Conservation (phyloP, 73 alveolate species). For the Paramecium caudatum region DNA sequence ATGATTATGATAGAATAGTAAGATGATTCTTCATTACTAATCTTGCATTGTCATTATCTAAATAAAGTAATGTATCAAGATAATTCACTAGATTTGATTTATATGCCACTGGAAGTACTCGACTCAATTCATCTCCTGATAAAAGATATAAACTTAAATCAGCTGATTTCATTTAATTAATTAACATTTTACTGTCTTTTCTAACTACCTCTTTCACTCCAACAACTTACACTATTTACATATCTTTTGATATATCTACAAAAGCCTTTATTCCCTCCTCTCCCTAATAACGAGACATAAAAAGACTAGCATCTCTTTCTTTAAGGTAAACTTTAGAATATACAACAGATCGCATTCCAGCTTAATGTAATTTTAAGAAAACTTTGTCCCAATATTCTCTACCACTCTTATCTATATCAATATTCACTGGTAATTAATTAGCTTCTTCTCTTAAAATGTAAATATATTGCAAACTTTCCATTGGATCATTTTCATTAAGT, state of each 20-base stretch:
- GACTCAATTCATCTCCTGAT: constrained; percentile 70
- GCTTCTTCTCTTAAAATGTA: constrained; percentile 66
- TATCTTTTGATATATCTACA: constrained; percentile 25
- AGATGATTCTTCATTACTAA: constrained; percentile 39
- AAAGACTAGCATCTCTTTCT: constrained; percentile 12
- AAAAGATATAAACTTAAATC: constrained; percentile 48
- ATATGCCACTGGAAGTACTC: constrained; percentile 71
- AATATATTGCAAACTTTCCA: background rate
- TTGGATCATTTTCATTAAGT: background rate
- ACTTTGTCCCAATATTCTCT: constrained; percentile 71
- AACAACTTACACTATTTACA: constrained; percentile 30
- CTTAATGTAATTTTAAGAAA: constrained; percentile 5
- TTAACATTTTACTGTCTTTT: constrained; percentile 23
- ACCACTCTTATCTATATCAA: constrained; percentile 49
- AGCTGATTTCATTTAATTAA: constrained; percentile 50
- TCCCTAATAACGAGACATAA: constrained; percentile 7
- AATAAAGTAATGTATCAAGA: background rate
- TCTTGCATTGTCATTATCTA: constrained; percentile 38
- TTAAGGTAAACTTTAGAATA: constrained; percentile 40
- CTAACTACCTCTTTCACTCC: constrained; percentile 71
- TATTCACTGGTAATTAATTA: constrained; percentile 60
- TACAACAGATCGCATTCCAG: constrained; percentile 51
- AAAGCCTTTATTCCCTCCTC: constrained; percentile 12
- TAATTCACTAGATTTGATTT: constrained; percentile 33
- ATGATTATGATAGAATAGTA: background rate